phyloP scores from a whole-genome alignment of 306 rosid genomes.

The Pachyrhizus erosus region DNA sequence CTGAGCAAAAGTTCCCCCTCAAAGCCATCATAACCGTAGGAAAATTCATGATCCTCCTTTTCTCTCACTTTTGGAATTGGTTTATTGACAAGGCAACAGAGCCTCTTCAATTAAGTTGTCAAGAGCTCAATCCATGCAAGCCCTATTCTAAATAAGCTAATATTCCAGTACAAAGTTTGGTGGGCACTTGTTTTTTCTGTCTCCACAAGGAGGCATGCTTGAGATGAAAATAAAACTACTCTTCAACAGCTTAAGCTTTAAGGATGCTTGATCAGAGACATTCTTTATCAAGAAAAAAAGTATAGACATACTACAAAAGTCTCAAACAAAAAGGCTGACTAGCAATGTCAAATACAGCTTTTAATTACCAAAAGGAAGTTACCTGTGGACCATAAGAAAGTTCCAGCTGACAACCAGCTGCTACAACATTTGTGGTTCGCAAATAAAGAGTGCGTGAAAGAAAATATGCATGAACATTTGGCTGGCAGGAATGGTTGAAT shows the following conservation, averaged over 20 bases:
- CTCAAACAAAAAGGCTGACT: constrained; percentile 25
- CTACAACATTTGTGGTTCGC: constrained; percentile 65
- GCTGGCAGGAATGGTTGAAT: constrained; percentile 92
- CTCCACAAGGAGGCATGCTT: not conserved
- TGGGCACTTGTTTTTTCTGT: not conserved
- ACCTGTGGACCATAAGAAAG: constrained; percentile 97
- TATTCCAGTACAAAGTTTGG: constrained; percentile 16
- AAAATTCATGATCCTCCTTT: constrained; percentile 18
- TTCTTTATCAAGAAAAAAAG: constrained; percentile 12
- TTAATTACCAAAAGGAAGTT: constrained; percentile 41
- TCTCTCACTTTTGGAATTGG: constrained; percentile 6
- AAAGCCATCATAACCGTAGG: constrained; percentile 22
- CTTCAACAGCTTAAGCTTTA: constrained; percentile 27
- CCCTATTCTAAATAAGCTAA: constrained; percentile 2
- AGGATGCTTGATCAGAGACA: constrained; percentile 20
- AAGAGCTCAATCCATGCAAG: constrained; percentile 7
- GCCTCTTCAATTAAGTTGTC: not conserved
- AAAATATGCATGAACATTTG: constrained; percentile 84
- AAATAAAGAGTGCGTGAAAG: constrained; percentile 72
- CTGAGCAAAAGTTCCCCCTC: not conserved
- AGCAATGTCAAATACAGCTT: constrained; percentile 29
- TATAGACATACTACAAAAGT: constrained; percentile 14
- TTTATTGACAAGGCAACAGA: constrained; percentile 3
- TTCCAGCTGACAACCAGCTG: constrained; percentile 71
- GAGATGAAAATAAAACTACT: constrained; percentile 26